These are phyloP conservation scores for Rhynchosporium agropyri DNA, from an alignment of 2,329 filamentous ascomycete species.

Conservation along the genomic window DNA sequence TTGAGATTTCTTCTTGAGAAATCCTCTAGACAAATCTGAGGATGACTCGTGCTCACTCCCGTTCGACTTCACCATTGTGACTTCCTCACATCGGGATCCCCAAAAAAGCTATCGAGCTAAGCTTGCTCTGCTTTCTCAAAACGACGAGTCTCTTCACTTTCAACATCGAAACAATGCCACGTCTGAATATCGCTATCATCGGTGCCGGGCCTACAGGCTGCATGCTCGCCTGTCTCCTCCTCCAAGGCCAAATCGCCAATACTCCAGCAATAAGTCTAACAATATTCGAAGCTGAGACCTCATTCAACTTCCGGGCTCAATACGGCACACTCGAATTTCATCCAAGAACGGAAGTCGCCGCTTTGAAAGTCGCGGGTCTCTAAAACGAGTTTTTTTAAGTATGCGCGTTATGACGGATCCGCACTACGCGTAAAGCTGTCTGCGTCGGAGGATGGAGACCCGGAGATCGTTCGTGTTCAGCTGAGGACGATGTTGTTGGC, in stretches of 20 bases:
- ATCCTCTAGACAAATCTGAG: background rate
- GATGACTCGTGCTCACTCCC: background rate
- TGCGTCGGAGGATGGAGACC: constrained; percentile 29
- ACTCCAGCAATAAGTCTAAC: constrained; percentile 17
- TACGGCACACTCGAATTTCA: constrained; percentile 55
- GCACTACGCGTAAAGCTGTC: constrained; percentile 39
- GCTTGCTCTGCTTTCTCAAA: background rate
- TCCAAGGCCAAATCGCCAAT: background rate
- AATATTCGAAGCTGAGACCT: constrained; percentile 29
- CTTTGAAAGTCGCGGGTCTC: constrained; percentile 50
- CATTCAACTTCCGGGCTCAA: constrained; percentile 23
- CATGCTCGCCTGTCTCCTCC: constrained; percentile 29
- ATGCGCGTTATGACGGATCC: constrained; percentile 38
- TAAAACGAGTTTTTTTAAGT: constrained; percentile 47
- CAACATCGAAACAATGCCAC: constrained; percentile 3
- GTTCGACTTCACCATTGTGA: constrained; percentile 3
- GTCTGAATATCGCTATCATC: constrained; percentile 30
- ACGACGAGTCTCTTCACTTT: background rate
- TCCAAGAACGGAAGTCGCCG: constrained; percentile 48
- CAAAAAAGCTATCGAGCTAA: background rate
- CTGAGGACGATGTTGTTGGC: constrained; percentile 26
- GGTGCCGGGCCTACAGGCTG: constrained; percentile 31
- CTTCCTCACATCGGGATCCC: background rate
- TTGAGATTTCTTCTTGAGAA: constrained; percentile 44
- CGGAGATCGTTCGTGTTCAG: constrained; percentile 29